phyloP scores from a whole-genome alignment of 2,329 filamentous ascomycete species.

The Neoascochyta sp. region DNA sequence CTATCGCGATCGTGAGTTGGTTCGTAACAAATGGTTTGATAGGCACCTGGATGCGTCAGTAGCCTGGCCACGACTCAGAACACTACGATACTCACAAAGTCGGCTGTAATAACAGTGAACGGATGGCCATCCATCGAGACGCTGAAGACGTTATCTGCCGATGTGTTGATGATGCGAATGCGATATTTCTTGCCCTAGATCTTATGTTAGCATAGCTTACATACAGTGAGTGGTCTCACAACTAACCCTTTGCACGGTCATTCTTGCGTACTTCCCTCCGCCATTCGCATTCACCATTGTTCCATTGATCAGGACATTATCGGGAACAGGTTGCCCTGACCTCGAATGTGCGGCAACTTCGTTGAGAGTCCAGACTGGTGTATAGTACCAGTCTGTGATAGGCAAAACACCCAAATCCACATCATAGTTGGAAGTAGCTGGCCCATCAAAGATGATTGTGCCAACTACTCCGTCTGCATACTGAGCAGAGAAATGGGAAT shows the following conservation, averaged over 20 bases:
- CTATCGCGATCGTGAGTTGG: slow-evolving; percentile 34
- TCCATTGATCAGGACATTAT: slow-evolving; percentile 52
- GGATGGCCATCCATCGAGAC: slow-evolving; percentile 41
- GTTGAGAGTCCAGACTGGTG: slow-evolving; percentile 29
- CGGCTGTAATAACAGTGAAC: slow-evolving; percentile 42
- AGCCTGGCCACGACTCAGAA: slow-evolving; percentile 2
- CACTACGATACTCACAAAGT: slow-evolving; percentile 29
- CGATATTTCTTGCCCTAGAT: slow-evolving; percentile 51
- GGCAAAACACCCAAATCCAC: slow-evolving; percentile 59
- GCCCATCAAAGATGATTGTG: slow-evolving; percentile 42
- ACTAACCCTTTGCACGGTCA: slow-evolving; percentile 35
- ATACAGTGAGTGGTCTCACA: not conserved
- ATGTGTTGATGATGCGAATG: slow-evolving; percentile 56
- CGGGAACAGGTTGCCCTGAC: slow-evolving; percentile 38
- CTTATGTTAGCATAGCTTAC: slow-evolving; percentile 4
- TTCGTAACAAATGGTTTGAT: slow-evolving; percentile 39
- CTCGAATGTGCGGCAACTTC: slow-evolving; percentile 32
- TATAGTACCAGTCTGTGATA: slow-evolving; percentile 61
- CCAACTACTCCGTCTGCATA: slow-evolving; percentile 45
- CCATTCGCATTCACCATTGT: slow-evolving; percentile 50
- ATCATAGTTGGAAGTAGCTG: slow-evolving; percentile 49
- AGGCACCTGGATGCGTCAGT: slow-evolving; percentile 30
- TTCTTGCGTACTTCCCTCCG: slow-evolving; percentile 34
- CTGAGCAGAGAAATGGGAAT: slow-evolving; percentile 43
- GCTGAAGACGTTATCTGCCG: slow-evolving; percentile 31